Percentiles rank a stretch among this genome's conserved stretches.
Conservation (phyloP, 345 rosid species). For the Clausena lansium region DNA sequence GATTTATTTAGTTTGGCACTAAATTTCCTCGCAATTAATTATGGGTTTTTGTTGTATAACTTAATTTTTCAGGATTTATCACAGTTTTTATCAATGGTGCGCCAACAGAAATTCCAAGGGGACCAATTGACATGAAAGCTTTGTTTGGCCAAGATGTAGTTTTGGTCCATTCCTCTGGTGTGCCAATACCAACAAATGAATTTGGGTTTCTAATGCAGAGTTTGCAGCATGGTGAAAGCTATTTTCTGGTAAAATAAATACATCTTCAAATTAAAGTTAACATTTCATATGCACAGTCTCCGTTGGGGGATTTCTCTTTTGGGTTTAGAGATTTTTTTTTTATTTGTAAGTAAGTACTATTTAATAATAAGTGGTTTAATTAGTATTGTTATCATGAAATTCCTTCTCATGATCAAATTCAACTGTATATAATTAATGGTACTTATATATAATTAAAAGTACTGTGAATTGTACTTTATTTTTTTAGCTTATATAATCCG, state of each 20-base stretch:
- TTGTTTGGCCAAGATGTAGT: constrained; percentile 71
- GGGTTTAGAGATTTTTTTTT: neutral
- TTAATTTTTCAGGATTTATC: constrained; percentile 46
- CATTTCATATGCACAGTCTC: neutral
- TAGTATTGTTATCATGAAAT: neutral
- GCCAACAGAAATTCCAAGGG: constrained; percentile 74
- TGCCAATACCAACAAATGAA: constrained; percentile 69
- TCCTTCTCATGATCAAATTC: constrained; percentile 6
- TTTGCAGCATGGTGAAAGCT: constrained; percentile 92
- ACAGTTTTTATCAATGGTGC: constrained; percentile 87
- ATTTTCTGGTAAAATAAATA: constrained; percentile 70
- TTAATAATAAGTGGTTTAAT: neutral
- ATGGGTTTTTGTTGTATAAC: neutral
- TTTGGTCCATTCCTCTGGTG: constrained; percentile 78
- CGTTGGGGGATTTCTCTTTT: neutral
- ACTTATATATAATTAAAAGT: neutral
- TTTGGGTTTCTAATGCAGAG: constrained; percentile 68
- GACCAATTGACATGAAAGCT: constrained; percentile 70
- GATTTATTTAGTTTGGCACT: neutral
- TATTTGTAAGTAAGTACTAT: neutral
- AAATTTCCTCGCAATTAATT: neutral
- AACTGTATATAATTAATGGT: neutral
- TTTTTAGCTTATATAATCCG: constrained; percentile 19
- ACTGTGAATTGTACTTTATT: constrained; percentile 1
- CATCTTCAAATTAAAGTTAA: no score